Evolutionary conservation across 2,329 filamentous ascomycete species (phyloP).

Genomic region (Fusarium caatingaense): DNA sequence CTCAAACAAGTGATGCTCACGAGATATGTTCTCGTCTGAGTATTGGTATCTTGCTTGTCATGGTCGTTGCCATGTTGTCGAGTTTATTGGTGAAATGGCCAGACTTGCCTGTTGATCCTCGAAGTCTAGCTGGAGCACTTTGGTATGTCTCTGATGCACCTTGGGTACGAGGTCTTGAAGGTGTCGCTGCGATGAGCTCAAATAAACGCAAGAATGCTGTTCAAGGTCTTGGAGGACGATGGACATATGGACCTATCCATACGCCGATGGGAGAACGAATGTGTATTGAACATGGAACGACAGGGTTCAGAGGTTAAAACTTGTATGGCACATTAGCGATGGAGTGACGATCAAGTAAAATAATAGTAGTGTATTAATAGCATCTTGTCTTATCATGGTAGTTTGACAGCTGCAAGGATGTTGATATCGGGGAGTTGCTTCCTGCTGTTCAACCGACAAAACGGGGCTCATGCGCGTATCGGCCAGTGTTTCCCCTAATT

Average conservation of each 20-base stretch:
- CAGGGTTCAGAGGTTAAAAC: constrained; percentile 5
- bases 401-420: background rate
- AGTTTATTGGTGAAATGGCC: constrained; percentile 57
- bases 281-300: constrained; percentile 36
- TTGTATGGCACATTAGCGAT: no score
- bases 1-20: constrained; percentile 53
- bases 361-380: background rate
- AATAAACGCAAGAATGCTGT: constrained; percentile 23
- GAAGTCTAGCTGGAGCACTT: constrained; percentile 57
- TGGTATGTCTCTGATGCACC: constrained; percentile 52
- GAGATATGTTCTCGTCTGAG: constrained; percentile 56
- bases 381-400: background rate
- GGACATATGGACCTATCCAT: constrained; percentile 37
- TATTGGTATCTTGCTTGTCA: constrained; percentile 53
- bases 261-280: constrained; percentile 29
- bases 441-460: constrained; percentile 16
- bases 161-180: constrained; percentile 31
- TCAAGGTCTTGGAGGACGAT: constrained; percentile 28
- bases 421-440: constrained; percentile 33
- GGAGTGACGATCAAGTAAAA: background rate
- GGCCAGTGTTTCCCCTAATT: constrained; percentile 30
- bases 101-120: constrained; percentile 58
- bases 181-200: constrained; percentile 31
- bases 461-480: constrained; percentile 22
- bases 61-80: constrained; percentile 54